Conservation (phyloP, 129 eudicot genomes). For the Artemisia tridentata region DNA sequence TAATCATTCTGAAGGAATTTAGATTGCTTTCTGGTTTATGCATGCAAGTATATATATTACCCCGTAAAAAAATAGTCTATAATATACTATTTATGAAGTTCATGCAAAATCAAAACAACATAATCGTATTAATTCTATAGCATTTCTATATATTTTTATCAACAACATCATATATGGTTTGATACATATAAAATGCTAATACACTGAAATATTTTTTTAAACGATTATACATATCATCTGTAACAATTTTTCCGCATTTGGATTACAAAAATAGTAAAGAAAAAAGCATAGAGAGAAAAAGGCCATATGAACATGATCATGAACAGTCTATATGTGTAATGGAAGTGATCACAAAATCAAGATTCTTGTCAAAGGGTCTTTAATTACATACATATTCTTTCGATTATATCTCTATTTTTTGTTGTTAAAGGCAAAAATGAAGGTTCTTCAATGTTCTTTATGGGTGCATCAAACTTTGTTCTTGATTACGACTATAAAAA, state of each 20-base stretch:
- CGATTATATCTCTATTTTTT: slow-evolving; percentile 28
- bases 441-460: slow-evolving; percentile 34
- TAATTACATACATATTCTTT: slow-evolving; percentile 30
- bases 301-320: slow-evolving; percentile 24
- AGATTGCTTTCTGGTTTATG: slow-evolving; percentile 34
- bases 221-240: neutral
- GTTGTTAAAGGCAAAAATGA: slow-evolving; percentile 36
- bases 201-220: neutral
- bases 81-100: neutral
- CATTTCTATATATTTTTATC: too few relatives aligned
- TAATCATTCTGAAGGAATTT: slow-evolving; percentile 17
- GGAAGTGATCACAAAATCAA: slow-evolving; percentile 28
- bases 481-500: slow-evolving; percentile 19
- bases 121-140: neutral
- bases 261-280: neutral
- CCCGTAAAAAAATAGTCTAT: slow-evolving; percentile 5
- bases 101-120: neutral
- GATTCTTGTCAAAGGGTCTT: slow-evolving; percentile 42
- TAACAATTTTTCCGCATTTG: slow-evolving; percentile 16
- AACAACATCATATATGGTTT: neutral
- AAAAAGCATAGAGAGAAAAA: slow-evolving; percentile 10
- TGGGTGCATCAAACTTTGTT: slow-evolving; percentile 37
- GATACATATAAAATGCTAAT: neutral
- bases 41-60: slow-evolving; percentile 39
- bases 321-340: slow-evolving; percentile 27